These are phyloP conservation scores for Amoebophrya sp. DNA, from an alignment of 169 alveolate species.

Conservation along the genomic window DNA sequence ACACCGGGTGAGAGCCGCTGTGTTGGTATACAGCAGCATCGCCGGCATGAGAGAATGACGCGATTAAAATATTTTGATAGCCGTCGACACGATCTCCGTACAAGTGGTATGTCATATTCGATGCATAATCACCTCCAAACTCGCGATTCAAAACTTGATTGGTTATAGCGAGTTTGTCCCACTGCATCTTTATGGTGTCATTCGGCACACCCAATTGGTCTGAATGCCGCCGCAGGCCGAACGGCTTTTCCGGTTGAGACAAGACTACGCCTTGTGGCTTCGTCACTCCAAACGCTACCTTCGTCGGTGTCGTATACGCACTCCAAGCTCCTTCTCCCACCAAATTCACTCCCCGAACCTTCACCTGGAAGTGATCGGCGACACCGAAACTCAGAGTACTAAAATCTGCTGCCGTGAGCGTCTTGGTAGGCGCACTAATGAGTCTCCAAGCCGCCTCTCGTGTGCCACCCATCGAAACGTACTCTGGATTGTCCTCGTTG, in stretches of 20 bases:
- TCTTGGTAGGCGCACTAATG: neutral
- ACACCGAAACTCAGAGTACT: neutral
- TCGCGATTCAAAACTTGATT: too few relatives aligned
- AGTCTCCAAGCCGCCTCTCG: neutral
- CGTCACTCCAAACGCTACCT: neutral
- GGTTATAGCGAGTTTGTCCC: neutral
- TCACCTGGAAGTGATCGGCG: neutral
- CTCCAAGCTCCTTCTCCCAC: neutral
- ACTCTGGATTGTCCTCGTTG: neutral
- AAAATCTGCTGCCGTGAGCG: neutral
- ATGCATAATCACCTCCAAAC: neutral
- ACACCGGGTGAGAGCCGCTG: neutral
- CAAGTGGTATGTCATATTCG: neutral
- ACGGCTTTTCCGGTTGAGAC: neutral
- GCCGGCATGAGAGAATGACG: neutral
- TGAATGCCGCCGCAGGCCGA: neutral
- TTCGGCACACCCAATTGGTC: neutral
- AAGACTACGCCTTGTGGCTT: neutral
- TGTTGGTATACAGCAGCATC: neutral
- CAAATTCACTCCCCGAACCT: neutral
- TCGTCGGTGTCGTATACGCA: neutral
- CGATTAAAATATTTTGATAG: neutral
- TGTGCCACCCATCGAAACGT: neutral
- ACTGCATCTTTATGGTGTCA: neutral
- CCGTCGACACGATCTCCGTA: neutral